Evolutionary conservation across 2,329 filamentous ascomycete species (phyloP).

Genomic region (Neofusicoccum umdonicola): DNA sequence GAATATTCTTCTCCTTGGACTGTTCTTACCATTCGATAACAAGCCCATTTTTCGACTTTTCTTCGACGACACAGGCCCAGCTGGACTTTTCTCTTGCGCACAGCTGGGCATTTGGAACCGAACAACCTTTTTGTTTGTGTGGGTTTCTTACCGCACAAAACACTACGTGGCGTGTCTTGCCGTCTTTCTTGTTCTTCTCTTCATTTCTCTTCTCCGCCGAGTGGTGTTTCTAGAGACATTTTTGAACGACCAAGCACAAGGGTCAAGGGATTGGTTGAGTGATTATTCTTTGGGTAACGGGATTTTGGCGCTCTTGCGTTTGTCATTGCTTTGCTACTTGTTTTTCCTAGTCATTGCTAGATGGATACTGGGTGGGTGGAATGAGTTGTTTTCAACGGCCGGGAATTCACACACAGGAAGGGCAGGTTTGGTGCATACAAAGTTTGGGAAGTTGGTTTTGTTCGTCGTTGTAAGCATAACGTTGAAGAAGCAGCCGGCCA

Average conservation of each 20-base stretch:
- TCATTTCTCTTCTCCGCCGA: not conserved
- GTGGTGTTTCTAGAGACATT: not conserved
- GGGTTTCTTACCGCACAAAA: not conserved
- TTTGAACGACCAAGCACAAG: not conserved
- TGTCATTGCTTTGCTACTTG: not conserved
- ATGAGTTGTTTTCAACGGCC: not conserved
- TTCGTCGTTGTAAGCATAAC: no score
- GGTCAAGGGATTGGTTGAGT: not conserved
- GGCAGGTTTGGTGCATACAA: not conserved
- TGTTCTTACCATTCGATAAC: not conserved
- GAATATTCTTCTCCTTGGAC: not conserved
- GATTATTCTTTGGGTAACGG: not conserved
- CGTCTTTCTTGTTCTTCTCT: not conserved
- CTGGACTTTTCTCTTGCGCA: not conserved
- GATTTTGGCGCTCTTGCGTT: not conserved
- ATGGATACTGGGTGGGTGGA: not conserved
- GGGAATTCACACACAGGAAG: not conserved
- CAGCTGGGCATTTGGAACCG: slow-evolving; percentile 1
- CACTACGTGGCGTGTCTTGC: not conserved
- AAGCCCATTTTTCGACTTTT: not conserved
- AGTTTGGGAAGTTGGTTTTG: not conserved
- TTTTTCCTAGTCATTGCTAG: not conserved
- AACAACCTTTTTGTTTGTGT: not conserved
- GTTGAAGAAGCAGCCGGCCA: no score
- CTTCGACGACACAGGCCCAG: slow-evolving; percentile 9